Conservation (phyloP, 768 basidiomycete genomes). For the Agrocybe praecox region DNA sequence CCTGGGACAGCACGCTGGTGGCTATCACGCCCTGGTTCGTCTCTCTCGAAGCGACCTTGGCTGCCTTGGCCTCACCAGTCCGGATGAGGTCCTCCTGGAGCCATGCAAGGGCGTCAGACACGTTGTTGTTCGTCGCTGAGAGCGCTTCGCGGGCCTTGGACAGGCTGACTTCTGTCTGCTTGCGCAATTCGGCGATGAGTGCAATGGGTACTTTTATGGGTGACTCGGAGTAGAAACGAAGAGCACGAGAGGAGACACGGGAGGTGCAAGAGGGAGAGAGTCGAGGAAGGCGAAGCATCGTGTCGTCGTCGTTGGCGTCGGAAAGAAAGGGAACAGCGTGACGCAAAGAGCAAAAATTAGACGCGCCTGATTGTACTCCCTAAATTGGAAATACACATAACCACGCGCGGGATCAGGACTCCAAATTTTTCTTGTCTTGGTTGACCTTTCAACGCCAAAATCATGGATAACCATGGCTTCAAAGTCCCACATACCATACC, state of each 20-base stretch:
- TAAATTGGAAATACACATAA: background rate
- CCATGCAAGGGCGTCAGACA: slow-evolving; percentile 78
- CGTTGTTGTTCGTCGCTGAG: slow-evolving; percentile 67
- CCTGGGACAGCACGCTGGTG: slow-evolving; percentile 72
- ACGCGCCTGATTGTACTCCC: background rate
- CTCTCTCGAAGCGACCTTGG: slow-evolving; percentile 76
- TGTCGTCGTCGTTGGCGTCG: background rate
- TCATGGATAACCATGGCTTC: slow-evolving; percentile 45
- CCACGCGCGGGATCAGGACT: background rate
- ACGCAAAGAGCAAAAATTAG: background rate
- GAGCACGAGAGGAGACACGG: background rate
- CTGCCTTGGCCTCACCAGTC: slow-evolving; percentile 78
- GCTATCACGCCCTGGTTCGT: slow-evolving; percentile 82
- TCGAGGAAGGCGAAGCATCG: background rate
- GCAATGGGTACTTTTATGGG: slow-evolving; percentile 64
- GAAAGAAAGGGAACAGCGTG: background rate
- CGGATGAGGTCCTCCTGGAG: slow-evolving; percentile 71
- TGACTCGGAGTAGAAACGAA: slow-evolving; percentile 42
- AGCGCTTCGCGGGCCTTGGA: slow-evolving; percentile 90
- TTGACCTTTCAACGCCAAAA: slow-evolving; percentile 2
- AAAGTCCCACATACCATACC: slow-evolving; percentile 63
- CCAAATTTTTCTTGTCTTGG: background rate
- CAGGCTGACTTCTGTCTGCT: slow-evolving; percentile 79
- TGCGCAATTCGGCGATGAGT: slow-evolving; percentile 86
- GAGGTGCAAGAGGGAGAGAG: no score